Evolutionary conservation across 2,329 filamentous ascomycete genomes (phyloP).

Genomic region (Fusarium austroafricanum): DNA sequence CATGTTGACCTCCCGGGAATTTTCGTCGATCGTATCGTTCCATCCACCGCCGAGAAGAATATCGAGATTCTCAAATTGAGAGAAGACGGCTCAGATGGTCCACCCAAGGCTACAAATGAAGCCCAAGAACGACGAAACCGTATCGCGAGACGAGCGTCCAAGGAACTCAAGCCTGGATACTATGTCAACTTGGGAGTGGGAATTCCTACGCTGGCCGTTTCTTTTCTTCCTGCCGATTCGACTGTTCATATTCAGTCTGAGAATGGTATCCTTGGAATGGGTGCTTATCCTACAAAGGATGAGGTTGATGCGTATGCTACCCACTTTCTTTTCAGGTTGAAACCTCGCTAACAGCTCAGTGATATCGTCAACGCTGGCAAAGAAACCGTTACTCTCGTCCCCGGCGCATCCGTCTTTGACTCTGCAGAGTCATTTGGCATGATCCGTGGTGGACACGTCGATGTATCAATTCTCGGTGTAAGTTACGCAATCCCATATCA

Average conservation of each 20-base stretch:
- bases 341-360: slow-evolving; percentile 44
- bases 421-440: slow-evolving; percentile 86
- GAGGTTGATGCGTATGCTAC: slow-evolving; percentile 71
- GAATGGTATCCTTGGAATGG: slow-evolving; percentile 88
- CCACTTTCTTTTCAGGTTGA: no score
- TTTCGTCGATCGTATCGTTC: slow-evolving; percentile 84
- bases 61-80: slow-evolving; percentile 76
- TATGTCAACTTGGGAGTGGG: slow-evolving; percentile 86
- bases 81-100: slow-evolving; percentile 54
- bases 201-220: slow-evolving; percentile 88
- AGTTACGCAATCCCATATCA: slow-evolving; percentile 25
- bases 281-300: slow-evolving; percentile 78
- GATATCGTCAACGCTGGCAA: slow-evolving; percentile 90
- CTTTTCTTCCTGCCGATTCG: slow-evolving; percentile 74
- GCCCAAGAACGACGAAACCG: slow-evolving; percentile 70
- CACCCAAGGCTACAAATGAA: slow-evolving; percentile 56
- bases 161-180: slow-evolving; percentile 83
- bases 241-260: slow-evolving; percentile 88
- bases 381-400: slow-evolving; percentile 83
- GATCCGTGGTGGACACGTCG: slow-evolving; percentile 86
- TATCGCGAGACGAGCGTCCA: slow-evolving; percentile 81
- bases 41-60: slow-evolving; percentile 75
- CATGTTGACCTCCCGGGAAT: slow-evolving; percentile 84
- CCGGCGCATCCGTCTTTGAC: slow-evolving; percentile 82
- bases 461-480: slow-evolving; percentile 83